Base-by-base conservation (phyloP, 371 early-diverging fungal species). In the Apophysomyces sp. region DNA sequence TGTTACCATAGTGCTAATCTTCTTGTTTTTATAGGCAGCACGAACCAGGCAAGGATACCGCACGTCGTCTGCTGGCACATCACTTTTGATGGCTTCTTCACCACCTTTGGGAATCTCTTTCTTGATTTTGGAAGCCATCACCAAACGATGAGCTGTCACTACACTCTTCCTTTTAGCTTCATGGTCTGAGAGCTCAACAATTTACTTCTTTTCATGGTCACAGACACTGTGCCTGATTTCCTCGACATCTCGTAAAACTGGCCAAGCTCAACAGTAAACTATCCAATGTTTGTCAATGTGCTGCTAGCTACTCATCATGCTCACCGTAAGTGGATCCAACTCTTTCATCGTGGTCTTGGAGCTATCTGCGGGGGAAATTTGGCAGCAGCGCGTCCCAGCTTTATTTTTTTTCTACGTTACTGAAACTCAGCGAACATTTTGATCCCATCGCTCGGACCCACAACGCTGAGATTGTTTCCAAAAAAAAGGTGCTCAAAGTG, bases 201-300 rank as follows among this genome's bases (percentile, higher is more conserved):
- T 16, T 68, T 78, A 78, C 78, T 75, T 78, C 79, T 60, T 60
- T 78, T 81, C 77, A 78, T 78, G 37, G 78, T 81, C 5, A 78
- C 79, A 31, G 71, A 60, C 7, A 78, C 81, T 8, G 67, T 74
- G 65, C 81, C 79, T 58, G 74, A 58, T 58, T 60, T 58, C 52
- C 66, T 66, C 27, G 78, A 68, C 54, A 65, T 65, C 65, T 78
- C 73, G 52, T 78, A 81, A 37, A 81, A 68, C 37, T 67, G 66
- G 28, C 76, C 81, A n/a, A 78, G 67, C 60, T 78, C 77, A 32
- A 78, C 76, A 8, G 81, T 78, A 58, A 78, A 78, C 78, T 77
- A 60, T 27, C 55, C 16, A 6, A 53, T 52, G 3, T 29, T n/a
- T 18, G 18, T 57, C 27, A 18, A 26, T 28, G 39, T 49, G 52